phyloP scores from a whole-genome alignment of 768 basidiomycete genomes.

The Auricularia auricula-judae region DNA sequence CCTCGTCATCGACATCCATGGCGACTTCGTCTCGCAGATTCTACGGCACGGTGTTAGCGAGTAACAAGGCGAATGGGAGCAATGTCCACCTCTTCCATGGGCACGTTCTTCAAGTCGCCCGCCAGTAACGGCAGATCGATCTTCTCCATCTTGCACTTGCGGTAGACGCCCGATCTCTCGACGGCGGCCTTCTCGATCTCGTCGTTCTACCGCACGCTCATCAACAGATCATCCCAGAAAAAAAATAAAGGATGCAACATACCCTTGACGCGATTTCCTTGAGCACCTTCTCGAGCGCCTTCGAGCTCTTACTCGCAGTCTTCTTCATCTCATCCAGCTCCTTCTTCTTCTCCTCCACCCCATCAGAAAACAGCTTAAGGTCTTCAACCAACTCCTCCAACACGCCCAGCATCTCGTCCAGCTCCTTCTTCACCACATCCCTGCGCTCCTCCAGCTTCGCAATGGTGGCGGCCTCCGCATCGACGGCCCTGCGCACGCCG shows the following conservation, averaged over 20 bases:
- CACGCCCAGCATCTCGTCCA: conserved; percentile 43
- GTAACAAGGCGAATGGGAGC: not conserved
- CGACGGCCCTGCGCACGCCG: conserved; percentile 39
- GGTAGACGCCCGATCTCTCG: conserved; percentile 78
- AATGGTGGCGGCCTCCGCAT: conserved; percentile 44
- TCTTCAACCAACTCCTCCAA: conserved; percentile 51
- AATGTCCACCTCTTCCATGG: conserved; percentile 79
- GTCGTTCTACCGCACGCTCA: conserved; percentile 45
- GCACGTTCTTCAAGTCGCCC: conserved; percentile 76
- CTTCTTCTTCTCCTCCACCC: conserved; percentile 62
- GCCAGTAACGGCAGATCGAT: conserved; percentile 66
- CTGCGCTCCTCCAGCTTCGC: conserved; percentile 45
- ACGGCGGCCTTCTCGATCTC: conserved; percentile 82
- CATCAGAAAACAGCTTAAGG: conserved; percentile 47
- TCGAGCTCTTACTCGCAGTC: conserved; percentile 55
- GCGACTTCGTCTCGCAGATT: conserved; percentile 74
- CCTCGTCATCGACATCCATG: conserved; percentile 89
- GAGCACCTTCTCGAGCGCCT: conserved; percentile 71
- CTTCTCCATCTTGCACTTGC: conserved; percentile 89
- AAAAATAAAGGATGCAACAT: conserved; percentile 11
- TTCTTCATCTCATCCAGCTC: conserved; percentile 68
- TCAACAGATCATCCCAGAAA: too few species aligned
- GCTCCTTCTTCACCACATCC: conserved; percentile 42
- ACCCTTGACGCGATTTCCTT: conserved; percentile 85
- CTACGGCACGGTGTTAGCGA: conserved; percentile 21